Evolutionary conservation across 306 rosid genomes (phyloP), one percentile per base, ranked within the genome.

Genomic region (Malus orientalis): DNA sequence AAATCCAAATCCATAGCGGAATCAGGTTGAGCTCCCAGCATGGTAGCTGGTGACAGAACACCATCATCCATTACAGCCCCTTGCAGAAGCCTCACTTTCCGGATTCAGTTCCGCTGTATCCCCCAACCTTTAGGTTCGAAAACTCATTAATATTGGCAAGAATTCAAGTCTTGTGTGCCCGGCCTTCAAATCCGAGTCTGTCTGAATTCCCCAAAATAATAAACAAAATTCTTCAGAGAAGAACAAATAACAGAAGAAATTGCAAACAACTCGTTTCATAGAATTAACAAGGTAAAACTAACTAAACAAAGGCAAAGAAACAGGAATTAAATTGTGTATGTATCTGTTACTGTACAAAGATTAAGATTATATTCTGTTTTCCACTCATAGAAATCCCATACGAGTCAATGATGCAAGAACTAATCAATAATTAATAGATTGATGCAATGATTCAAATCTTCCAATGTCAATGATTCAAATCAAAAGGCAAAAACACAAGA

Each of bases 1-100:
- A 86, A 89, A 57, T 92, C 93, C 63, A 91, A 83, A 72, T 95
- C 96, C 92, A 87, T 90, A 32, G 92, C 74, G n/a, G 84, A 71
- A 75, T 85, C 87, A 33, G 86, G 74, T 67, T 85, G 88, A 79
- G 81, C 82, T 74, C 80, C 96, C 80, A 87, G 42, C 84, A 91
- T 81, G 82, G 86, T 73, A 51, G 77, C 85, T 36, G 90, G 83
- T 63, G 96, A 83, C 74, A 80, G 78, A 76, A 75, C 89, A 76
- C 82, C 87, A 76, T 92, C 96, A 33, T 89, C 90, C 97, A 91
- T 93, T 75, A 15, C 54, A 76, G 63, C 49, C 71, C 83, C 69
- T 66, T 69, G 66, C 61, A 72, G 64, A 78, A 54, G 44, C 38
- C 81, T 77, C 70, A 70, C 64, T 68, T 20, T 10, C 44, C 16